Evolutionary conservation across 768 basidiomycete genomes (phyloP).

Genomic region (Boletus eberwhitei): DNA sequence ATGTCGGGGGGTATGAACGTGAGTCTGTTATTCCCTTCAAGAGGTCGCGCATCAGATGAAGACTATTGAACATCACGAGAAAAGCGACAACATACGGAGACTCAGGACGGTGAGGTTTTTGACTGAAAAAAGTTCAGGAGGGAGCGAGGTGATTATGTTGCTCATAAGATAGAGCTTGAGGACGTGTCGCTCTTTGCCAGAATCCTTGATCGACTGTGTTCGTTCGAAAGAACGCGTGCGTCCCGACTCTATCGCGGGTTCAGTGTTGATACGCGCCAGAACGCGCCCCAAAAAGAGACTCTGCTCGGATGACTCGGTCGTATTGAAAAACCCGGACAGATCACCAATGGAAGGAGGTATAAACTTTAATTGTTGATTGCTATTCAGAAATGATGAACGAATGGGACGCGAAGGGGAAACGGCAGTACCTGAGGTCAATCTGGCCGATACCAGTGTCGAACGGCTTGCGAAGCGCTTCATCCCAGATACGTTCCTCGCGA

Average conservation of each 20-base stretch:
- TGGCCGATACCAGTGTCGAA: constrained; percentile 48
- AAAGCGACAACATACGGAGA: constrained; percentile 46
- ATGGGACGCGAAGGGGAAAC: constrained; percentile 13
- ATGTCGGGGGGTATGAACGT: constrained; percentile 63
- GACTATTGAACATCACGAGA: neutral
- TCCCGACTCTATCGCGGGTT: constrained; percentile 27
- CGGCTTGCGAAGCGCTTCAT: constrained; percentile 39
- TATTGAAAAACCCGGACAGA: constrained; percentile 45
- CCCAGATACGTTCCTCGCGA: constrained; percentile 44
- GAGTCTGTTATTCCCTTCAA: constrained; percentile 54
- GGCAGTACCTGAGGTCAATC: constrained; percentile 52
- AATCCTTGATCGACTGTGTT: constrained; percentile 27
- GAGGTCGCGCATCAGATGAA: neutral
- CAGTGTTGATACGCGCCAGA: constrained; percentile 35
- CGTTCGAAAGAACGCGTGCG: constrained; percentile 25
- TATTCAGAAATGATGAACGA: constrained; percentile 22
- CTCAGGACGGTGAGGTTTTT: constrained; percentile 58
- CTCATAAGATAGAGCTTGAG: constrained; percentile 55
- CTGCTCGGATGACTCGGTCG: constrained; percentile 35
- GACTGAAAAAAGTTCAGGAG: constrained; percentile 54
- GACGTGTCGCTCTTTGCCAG: constrained; percentile 43
- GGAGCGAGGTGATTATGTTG: constrained; percentile 54
- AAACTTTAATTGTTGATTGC: constrained; percentile 39
- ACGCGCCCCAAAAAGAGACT: constrained; percentile 22
- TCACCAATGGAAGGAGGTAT: constrained; percentile 50